Base-by-base conservation (phyloP, 1,284 basidiomycete species). In the Cryptococcus deneoformans region DNA sequence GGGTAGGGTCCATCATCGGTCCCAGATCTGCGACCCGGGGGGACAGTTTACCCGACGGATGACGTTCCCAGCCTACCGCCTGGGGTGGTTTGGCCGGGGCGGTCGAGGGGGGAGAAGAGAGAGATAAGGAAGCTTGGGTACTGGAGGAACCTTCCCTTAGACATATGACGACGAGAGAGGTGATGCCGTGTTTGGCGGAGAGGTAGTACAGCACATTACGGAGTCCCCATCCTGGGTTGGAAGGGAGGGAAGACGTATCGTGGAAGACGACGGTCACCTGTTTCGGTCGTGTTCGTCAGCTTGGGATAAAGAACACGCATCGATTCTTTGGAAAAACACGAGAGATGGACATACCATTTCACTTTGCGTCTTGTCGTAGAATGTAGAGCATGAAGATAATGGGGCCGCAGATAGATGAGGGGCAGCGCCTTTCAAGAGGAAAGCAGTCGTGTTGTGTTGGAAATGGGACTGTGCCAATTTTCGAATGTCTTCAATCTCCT, bases 11-110 rank as follows among this genome's bases (percentile, higher is more conserved):
- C 90, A 98, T 94, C 86, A 95, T 89, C 0, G 93, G 89, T 6
- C 90, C 92, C 3, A 99, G 78, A 78, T 98, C 92, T 0, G 92
- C 92, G 46, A 94, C 71, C n/a, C 91, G 83, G 16, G 93, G 90
- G 0, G 85, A 89, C 5, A 99, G 81, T 71, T 94, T 95, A 11
- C 87, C 87, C 69, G 87, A 80, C 62, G 83, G 78, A 65, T 94
- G 94, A 79, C 91, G 89, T 79, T 99, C 94, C 96, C 95, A 99
- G 1, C 95, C 95, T 0, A 96, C 89, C 0, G 88, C 88, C 80
- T 81, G 37, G 29, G 29, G 29, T 29, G 29, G 3, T n/a, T n/a
- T n/a, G 46, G 9, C 10, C 42, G 4, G 36, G 59, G 46, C 1
- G 54, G 24, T 48, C 4, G 29, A 29, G 5, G 29, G 29, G 29